A percentile compares a stretch with the other conserved stretches of the same genome.
phyloP scores from a whole-genome alignment of 495 filamentous ascomycete species.

The Apodospora peruviana region DNA sequence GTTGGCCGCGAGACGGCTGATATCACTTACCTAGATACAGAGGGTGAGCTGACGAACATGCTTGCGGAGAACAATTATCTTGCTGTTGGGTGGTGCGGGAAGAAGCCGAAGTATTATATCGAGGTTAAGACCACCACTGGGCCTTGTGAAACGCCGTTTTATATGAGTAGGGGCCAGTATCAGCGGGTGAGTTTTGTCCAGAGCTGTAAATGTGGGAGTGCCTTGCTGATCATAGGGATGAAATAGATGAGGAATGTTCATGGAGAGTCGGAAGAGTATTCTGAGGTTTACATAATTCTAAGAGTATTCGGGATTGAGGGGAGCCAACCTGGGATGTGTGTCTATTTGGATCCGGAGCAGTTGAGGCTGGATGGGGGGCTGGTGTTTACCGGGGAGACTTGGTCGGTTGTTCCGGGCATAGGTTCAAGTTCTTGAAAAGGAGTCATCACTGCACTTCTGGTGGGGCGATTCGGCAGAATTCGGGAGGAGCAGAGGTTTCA shows the following conservation, averaged over 20 bases:
- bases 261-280: not conserved
- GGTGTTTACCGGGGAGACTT: conserved; percentile 3
- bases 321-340: not conserved
- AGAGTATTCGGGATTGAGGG: conserved; percentile 2
- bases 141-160: conserved; percentile 32
- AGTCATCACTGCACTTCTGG: too few relatives aligned
- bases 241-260: conserved; percentile 1
- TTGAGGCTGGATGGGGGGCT: not conserved
- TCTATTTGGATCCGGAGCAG: conserved; percentile 5
- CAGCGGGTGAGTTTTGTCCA: conserved; percentile 16
- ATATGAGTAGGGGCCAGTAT: conserved; percentile 38
- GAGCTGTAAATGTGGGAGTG: not conserved
- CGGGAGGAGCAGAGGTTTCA: too few relatives aligned
- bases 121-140: conserved; percentile 46
- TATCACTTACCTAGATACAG: conserved; percentile 33
- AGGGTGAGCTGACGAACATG: conserved; percentile 23
- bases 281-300: conserved; percentile 2
- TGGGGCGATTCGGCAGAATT: too few relatives aligned
- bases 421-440: too few relatives aligned
- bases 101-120: conserved; percentile 33
- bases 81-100: conserved; percentile 8
- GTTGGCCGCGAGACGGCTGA: conserved; percentile 36
- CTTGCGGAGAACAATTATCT: conserved; percentile 34
- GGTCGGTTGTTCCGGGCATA: conserved; percentile 5
- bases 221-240: not conserved